Conservation (phyloP, 306 rosid species). For the Corylus americana region DNA sequence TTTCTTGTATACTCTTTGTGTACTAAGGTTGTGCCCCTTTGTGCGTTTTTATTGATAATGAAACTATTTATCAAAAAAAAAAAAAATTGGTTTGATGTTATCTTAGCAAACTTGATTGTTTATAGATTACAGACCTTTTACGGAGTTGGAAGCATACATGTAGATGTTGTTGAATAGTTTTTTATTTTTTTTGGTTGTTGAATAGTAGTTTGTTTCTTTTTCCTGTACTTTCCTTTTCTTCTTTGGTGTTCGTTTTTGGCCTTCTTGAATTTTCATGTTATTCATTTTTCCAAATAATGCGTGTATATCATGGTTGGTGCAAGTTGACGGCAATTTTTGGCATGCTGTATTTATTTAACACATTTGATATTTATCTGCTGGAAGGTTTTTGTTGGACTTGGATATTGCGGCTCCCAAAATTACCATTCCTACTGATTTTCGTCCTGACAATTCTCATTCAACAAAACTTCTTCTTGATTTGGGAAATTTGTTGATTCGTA, state of each 20-base stretch:
- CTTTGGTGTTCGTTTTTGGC: background rate
- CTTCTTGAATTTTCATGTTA: background rate
- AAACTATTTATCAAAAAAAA: too few relatives aligned
- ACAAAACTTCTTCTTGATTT: slow-evolving; percentile 90
- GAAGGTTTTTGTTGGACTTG: slow-evolving; percentile 89
- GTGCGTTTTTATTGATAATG: too few relatives aligned
- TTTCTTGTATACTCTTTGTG: too few relatives aligned
- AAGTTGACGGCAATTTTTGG: background rate
- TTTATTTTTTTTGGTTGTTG: too few relatives aligned
- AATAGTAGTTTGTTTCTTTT: background rate
- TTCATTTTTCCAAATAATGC: background rate
- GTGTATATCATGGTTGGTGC: background rate
- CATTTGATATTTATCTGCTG: slow-evolving; percentile 31
- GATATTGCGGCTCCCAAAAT: slow-evolving; percentile 99
- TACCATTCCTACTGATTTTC: slow-evolving; percentile 87
- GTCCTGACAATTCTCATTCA: slow-evolving; percentile 69
- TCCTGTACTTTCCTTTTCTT: background rate
- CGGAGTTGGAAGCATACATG: background rate
- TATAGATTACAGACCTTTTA: background rate
- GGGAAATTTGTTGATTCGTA: slow-evolving; percentile 80
- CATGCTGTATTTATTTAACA: slow-evolving; percentile 9
- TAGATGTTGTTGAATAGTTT: background rate
- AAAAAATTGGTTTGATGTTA: background rate
- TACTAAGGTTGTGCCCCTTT: too few relatives aligned
- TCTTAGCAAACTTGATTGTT: background rate